These are phyloP conservation scores for Macrophomina tecta DNA, from an alignment of 2,329 filamentous ascomycete genomes.

Conservation along the genomic window DNA sequence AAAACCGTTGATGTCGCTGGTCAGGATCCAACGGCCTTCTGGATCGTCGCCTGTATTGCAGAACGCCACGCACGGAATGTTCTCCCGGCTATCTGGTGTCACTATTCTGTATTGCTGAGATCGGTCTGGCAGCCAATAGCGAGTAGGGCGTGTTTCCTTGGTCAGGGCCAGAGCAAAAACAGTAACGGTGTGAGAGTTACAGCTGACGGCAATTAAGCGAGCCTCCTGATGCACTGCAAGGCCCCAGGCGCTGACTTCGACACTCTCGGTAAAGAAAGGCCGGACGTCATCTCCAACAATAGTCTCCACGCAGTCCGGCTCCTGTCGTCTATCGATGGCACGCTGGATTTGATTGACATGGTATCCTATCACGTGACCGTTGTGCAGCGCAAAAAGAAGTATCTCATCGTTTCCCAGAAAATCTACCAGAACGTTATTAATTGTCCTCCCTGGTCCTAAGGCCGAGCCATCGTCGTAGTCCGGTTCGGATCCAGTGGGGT, in stretches of 20 bases:
- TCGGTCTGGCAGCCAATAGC: constrained; percentile 8
- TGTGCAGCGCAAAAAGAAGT: constrained; percentile 60
- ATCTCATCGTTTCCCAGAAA: constrained; percentile 54
- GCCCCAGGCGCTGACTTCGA: constrained; percentile 85
- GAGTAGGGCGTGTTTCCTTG: constrained; percentile 18
- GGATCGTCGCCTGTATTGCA: constrained; percentile 63
- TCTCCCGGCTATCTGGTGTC: constrained; percentile 39
- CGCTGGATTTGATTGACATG: constrained; percentile 40
- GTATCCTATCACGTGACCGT: constrained; percentile 60
- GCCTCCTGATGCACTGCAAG: constrained; percentile 79
- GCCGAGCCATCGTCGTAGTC: constrained; percentile 30
- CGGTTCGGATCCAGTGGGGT: constrained; percentile 43
- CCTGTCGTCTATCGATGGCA: constrained; percentile 31
- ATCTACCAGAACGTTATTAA: constrained; percentile 53
- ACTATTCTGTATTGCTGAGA: constrained; percentile 14
- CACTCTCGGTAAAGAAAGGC: constrained; percentile 76
- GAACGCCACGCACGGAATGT: constrained; percentile 65
- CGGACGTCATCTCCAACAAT: constrained; percentile 51
- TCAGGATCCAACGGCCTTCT: constrained; percentile 62
- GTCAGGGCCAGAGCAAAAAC: constrained; percentile 66
- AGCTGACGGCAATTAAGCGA: constrained; percentile 84
- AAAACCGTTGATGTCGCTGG: constrained; percentile 61
- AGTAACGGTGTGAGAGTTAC: constrained; percentile 69
- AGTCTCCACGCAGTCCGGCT: constrained; percentile 26
- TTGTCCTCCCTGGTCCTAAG: constrained; percentile 38